These are phyloP conservation scores for Lecanoromycetidae sp. DNA, from an alignment of 2,329 filamentous ascomycete species.

Conservation along the genomic window DNA sequence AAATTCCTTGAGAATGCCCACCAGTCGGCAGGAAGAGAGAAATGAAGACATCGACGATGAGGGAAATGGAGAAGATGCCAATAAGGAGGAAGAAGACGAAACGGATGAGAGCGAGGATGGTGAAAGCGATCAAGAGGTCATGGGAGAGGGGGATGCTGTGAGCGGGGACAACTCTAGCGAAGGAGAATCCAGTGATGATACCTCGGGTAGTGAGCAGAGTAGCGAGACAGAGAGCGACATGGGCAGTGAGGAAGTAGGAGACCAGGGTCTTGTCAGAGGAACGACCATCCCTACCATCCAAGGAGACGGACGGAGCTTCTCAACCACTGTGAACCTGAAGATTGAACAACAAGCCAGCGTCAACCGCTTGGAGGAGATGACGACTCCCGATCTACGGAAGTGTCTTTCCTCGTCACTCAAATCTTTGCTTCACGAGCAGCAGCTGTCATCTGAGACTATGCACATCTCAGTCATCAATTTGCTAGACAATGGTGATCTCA, in stretches of 20 bases:
- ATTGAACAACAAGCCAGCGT: background rate
- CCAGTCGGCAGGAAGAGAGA: background rate
- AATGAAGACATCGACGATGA: background rate
- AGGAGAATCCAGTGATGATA: background rate
- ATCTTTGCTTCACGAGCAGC: background rate
- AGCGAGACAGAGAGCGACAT: background rate
- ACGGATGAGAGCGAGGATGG: background rate
- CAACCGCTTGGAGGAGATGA: background rate
- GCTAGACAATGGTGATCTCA: background rate
- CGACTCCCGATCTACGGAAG: background rate
- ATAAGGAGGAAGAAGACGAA: background rate
- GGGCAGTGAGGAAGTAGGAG: background rate
- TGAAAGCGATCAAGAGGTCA: background rate
- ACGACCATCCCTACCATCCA: background rate
- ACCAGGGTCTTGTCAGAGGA: background rate
- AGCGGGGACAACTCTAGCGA: background rate
- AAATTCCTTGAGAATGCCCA: background rate
- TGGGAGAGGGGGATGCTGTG: too few species aligned
- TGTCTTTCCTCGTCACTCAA: background rate
- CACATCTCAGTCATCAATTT: background rate
- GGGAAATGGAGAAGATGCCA: background rate
- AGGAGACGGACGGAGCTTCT: background rate
- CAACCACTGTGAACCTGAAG: background rate
- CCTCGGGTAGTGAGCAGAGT: background rate
- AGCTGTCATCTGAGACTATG: background rate